Percentiles rank a stretch among this genome's conserved stretches.
phyloP scores from a whole-genome alignment of 2,329 filamentous ascomycete genomes.

The Fusarium agapanthi region DNA sequence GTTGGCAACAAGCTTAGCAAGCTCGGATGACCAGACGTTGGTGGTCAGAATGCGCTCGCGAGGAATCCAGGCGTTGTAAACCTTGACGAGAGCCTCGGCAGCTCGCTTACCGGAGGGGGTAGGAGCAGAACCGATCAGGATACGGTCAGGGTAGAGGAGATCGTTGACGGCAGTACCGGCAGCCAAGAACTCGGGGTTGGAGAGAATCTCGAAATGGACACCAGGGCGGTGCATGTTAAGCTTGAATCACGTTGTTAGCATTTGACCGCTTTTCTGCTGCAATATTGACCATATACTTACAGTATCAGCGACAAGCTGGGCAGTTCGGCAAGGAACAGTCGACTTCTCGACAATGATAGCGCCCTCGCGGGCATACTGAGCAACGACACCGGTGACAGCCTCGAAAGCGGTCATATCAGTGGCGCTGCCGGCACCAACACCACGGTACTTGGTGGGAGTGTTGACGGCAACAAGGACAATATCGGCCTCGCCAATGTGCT shows the following conservation, averaged over 20 bases:
- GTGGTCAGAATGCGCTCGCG: slow-evolving; percentile 73
- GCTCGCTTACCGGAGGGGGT: slow-evolving; percentile 69
- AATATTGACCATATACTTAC: slow-evolving; percentile 53
- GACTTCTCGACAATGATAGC: slow-evolving; percentile 85
- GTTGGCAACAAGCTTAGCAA: slow-evolving; percentile 82
- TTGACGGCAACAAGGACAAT: slow-evolving; percentile 81
- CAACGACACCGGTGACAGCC: slow-evolving; percentile 73
- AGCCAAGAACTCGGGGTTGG: slow-evolving; percentile 83
- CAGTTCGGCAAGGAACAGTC: slow-evolving; percentile 80
- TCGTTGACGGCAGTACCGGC: slow-evolving; percentile 80
- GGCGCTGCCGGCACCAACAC: slow-evolving; percentile 74
- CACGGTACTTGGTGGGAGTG: slow-evolving; percentile 78
- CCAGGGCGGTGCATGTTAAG: slow-evolving; percentile 68
- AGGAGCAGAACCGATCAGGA: slow-evolving; percentile 75
- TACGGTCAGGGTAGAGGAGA: slow-evolving; percentile 74
- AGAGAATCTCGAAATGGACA: slow-evolving; percentile 77
- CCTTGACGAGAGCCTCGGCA: slow-evolving; percentile 67
- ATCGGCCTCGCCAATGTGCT: slow-evolving; percentile 72
- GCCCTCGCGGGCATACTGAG: slow-evolving; percentile 69
- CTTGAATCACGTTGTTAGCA: slow-evolving; percentile 44
- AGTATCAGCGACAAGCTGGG: slow-evolving; percentile 73
- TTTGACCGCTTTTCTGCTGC: background rate
- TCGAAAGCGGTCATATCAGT: slow-evolving; percentile 79
- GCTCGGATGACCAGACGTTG: slow-evolving; percentile 80
- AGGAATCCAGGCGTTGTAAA: slow-evolving; percentile 79